Evolutionary conservation across 257 asterid species (phyloP).

Genomic region (Solanum verrucosum): DNA sequence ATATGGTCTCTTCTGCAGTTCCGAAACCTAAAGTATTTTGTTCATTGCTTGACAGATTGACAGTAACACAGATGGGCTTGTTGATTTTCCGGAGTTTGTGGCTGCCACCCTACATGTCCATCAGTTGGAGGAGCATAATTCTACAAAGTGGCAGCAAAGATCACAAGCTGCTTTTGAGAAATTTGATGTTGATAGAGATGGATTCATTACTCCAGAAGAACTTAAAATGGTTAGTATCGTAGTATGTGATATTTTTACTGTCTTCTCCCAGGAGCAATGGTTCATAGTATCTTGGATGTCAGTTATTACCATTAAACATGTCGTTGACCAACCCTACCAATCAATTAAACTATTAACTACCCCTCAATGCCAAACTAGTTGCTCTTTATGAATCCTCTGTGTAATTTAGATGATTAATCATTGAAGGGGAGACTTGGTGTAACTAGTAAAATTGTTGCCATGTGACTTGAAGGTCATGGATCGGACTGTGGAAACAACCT

Average conservation of each 20-base stretch:
- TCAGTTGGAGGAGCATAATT: slow-evolving; percentile 71
- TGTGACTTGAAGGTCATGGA: neutral
- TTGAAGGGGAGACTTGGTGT: neutral
- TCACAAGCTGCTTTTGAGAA: slow-evolving; percentile 73
- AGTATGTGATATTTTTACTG: neutral
- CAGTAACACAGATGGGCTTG: slow-evolving; percentile 78
- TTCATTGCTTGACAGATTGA: slow-evolving; percentile 50
- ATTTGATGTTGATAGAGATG: slow-evolving; percentile 73
- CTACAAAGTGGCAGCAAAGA: slow-evolving; percentile 58
- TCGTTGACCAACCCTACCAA: neutral
- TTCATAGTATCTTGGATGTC: neutral
- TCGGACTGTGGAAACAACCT: neutral
- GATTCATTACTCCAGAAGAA: slow-evolving; percentile 69
- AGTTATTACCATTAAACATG: neutral
- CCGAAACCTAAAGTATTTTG: neutral
- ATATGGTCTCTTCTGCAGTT: neutral
- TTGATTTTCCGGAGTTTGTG: slow-evolving; percentile 74
- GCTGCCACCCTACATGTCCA: slow-evolving; percentile 78
- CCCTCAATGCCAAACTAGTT: neutral
- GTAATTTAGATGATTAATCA: neutral
- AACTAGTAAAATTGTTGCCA: neutral
- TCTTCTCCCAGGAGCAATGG: neutral
- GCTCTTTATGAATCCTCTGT: neutral
- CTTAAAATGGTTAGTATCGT: slow-evolving; percentile 48
- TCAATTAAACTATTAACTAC: neutral